Evolutionary conservation across 495 filamentous ascomycete species (phyloP).

Genomic region (Achaetomiella virescens): DNA sequence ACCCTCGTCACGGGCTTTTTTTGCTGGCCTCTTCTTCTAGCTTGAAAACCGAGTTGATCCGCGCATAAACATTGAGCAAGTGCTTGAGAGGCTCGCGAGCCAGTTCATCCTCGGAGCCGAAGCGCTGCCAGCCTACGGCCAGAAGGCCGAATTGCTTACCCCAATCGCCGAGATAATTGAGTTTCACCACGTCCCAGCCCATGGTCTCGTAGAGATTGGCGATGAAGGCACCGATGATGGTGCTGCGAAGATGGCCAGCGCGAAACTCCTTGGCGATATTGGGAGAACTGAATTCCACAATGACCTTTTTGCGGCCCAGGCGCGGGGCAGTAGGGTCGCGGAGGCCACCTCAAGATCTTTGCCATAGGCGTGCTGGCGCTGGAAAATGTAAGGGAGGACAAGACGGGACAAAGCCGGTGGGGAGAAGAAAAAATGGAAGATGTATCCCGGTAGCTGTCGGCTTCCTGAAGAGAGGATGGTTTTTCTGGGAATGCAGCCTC

Average conservation of each 20-base stretch:
- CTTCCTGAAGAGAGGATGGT: background rate
- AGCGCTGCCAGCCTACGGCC: constrained; percentile 52
- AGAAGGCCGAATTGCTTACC: constrained; percentile 61
- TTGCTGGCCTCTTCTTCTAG: constrained; percentile 48
- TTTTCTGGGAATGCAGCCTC: background rate
- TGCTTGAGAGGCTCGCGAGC: constrained; percentile 54
- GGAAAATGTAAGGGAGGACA: constrained; percentile 36
- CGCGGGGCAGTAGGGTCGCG: constrained; percentile 60
- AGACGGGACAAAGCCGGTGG: background rate
- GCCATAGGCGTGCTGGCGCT: constrained; percentile 53
- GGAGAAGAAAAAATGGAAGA: constrained; percentile 1
- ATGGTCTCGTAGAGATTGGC: constrained; percentile 51
- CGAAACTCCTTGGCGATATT: constrained; percentile 65
- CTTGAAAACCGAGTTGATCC: constrained; percentile 50
- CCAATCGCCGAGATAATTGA: constrained; percentile 66
- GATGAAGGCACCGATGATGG: constrained; percentile 61
- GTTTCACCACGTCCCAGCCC: constrained; percentile 55
- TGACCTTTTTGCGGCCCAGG: constrained; percentile 61
- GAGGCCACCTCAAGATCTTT: constrained; percentile 62
- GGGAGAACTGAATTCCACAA: constrained; percentile 52
- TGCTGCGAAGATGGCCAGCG: constrained; percentile 58
- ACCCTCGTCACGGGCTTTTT: constrained; percentile 40
- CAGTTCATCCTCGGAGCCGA: constrained; percentile 52
- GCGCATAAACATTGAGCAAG: constrained; percentile 56
- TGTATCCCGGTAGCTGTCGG: background rate